These are phyloP conservation scores for Suillus subaureus DNA, from an alignment of 768 basidiomycete genomes.

Conservation along the genomic window DNA sequence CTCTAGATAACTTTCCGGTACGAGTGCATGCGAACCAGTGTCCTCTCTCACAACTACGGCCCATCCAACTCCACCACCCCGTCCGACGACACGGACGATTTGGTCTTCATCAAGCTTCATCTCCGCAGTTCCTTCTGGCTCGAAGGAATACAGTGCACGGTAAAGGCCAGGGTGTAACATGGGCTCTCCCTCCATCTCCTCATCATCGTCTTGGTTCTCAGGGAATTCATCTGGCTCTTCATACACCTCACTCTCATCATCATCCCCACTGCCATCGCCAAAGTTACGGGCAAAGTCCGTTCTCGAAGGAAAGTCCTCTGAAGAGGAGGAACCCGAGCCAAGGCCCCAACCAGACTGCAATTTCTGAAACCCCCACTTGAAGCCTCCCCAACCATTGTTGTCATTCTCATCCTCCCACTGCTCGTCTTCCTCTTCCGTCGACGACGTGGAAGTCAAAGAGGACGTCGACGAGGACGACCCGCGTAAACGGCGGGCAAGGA, in stretches of 20 bases:
- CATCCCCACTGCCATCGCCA: constrained; percentile 30
- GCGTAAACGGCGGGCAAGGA: constrained; percentile 33
- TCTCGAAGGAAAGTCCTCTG: constrained; percentile 35
- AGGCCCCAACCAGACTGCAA: constrained; percentile 40
- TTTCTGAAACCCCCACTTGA: constrained; percentile 46
- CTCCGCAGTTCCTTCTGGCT: constrained; percentile 81
- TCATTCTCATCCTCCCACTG: constrained; percentile 31
- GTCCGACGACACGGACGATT: constrained; percentile 68
- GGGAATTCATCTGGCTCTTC: constrained; percentile 37
- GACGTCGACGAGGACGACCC: constrained; percentile 28
- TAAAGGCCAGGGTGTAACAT: constrained; percentile 71
- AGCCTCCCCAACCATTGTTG: constrained; percentile 36
- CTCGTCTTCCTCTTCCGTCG: constrained; percentile 20
- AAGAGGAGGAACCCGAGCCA: constrained; percentile 16
- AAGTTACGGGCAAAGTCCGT: constrained; percentile 54
- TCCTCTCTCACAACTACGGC: constrained; percentile 62
- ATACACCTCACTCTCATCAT: constrained; percentile 23
- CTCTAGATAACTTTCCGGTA: constrained; percentile 80
- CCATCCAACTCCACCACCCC: constrained; percentile 83
- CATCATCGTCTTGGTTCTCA: constrained; percentile 25
- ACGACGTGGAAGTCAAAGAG: constrained; percentile 23
- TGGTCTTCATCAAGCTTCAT: constrained; percentile 81
- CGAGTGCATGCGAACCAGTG: constrained; percentile 61
- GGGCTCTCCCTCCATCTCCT: constrained; percentile 25
- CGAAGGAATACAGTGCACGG: constrained; percentile 76